Evolutionary conservation across 116 monocot genomes (phyloP).

Genomic region (Zostera marina): DNA sequence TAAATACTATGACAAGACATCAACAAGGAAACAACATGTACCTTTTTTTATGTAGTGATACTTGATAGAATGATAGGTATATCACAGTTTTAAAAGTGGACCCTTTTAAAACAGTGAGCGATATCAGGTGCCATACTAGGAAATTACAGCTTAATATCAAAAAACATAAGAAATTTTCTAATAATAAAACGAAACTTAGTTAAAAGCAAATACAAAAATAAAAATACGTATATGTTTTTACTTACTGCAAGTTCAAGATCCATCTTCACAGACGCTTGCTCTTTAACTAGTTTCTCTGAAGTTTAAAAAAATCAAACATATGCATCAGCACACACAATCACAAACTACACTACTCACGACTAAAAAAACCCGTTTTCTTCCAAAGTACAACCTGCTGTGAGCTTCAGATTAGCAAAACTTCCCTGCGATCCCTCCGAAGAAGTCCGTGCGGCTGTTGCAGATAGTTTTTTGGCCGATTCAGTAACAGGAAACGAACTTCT

Average conservation of each 20-base stretch:
- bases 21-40: too few relatives aligned
- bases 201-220: too few relatives aligned
- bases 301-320: slow-evolving; percentile 5
- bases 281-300: slow-evolving; percentile 96
- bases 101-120: too few relatives aligned
- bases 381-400: slow-evolving; percentile 53
- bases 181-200: too few relatives aligned
- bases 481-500: slow-evolving; percentile 27
- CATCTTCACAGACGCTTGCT: slow-evolving; percentile 86
- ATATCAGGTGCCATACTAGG: too few relatives aligned
- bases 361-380: neutral
- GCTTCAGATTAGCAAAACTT: slow-evolving; percentile 73
- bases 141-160: too few relatives aligned
- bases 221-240: too few relatives aligned
- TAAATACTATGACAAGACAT: too few relatives aligned
- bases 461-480: neutral
- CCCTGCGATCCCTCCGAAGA: slow-evolving; percentile 51
- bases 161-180: too few relatives aligned
- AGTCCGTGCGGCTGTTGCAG: slow-evolving; percentile 11
- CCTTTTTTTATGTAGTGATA: too few relatives aligned
- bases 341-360: neutral
- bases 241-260: slow-evolving; percentile 91
- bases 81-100: too few relatives aligned
- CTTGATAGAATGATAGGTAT: too few relatives aligned
- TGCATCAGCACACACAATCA: neutral